A percentile compares a stretch with the other conserved stretches of the same genome.
These are phyloP conservation scores for Rhizomucor miehei DNA, from an alignment of 371 early-diverging fungal species.

Conservation along the genomic window DNA sequence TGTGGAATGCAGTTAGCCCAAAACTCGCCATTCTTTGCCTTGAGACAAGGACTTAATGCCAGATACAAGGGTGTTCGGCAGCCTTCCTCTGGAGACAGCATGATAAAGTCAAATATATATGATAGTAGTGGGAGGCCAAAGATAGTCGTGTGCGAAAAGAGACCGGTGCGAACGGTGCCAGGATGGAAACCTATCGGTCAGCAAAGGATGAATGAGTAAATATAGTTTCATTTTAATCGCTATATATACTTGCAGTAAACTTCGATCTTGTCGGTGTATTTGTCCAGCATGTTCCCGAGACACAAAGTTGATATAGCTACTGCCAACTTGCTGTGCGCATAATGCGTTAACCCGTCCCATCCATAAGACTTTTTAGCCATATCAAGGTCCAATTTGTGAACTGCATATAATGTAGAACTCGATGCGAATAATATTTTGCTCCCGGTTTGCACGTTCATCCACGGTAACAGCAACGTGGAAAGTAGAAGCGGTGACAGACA, in stretches of 20 bases:
- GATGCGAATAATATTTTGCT: constrained; percentile 36
- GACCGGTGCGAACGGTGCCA: constrained; percentile 37
- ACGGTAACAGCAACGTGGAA: constrained; percentile 26
- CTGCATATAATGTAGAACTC: constrained; percentile 36
- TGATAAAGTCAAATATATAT: constrained; percentile 31
- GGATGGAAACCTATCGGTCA: constrained; percentile 41
- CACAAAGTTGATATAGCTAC: constrained; percentile 19
- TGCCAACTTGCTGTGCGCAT: constrained; percentile 40
- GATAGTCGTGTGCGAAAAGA: constrained; percentile 34
- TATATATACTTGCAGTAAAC: constrained; percentile 5
- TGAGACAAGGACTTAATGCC: constrained; percentile 9
- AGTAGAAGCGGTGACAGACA: constrained; percentile 32
- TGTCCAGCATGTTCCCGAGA: constrained; percentile 12
- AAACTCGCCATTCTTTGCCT: constrained; percentile 4
- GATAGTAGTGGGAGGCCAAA: constrained; percentile 24
- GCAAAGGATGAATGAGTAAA: too few species aligned
- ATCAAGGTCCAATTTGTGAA: constrained; percentile 16
- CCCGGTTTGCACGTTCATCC: constrained; percentile 18
- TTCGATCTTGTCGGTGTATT: neutral
- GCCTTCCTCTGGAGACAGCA: constrained; percentile 44
- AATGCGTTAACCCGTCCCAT: constrained; percentile 31
- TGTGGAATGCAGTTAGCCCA: constrained; percentile 5
- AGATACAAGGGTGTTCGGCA: constrained; percentile 33
- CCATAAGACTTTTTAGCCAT: constrained; percentile 12
- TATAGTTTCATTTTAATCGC: too few species aligned